These are phyloP conservation scores for Colletotrichum sojae DNA, from an alignment of 2,329 filamentous ascomycete genomes.

Conservation along the genomic window DNA sequence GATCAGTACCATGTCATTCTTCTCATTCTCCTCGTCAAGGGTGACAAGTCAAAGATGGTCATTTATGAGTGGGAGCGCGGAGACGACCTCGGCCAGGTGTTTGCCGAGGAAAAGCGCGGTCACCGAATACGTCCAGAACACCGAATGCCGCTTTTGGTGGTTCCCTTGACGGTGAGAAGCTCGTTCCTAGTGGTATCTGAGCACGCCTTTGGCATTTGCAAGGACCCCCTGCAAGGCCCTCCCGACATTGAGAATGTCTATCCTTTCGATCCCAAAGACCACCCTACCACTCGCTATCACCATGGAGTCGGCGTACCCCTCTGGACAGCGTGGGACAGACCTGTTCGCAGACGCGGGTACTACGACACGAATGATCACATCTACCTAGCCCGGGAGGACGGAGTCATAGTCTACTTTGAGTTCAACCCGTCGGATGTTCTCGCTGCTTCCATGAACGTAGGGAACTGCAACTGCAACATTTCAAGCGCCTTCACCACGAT, in stretches of 20 bases:
- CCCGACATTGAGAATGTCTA: constrained; percentile 62
- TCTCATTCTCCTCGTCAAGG: constrained; percentile 71
- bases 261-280: constrained; percentile 51
- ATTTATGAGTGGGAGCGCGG: constrained; percentile 74
- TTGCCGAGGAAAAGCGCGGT: constrained; percentile 63
- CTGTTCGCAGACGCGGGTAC: constrained; percentile 76
- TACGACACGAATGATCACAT: constrained; percentile 80
- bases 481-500: constrained; percentile 86
- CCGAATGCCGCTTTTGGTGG: constrained; percentile 76
- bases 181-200: constrained; percentile 80
- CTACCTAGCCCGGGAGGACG: constrained; percentile 91
- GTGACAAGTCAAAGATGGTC: constrained; percentile 65
- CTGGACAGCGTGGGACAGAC: constrained; percentile 90
- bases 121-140: constrained; percentile 65
- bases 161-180: constrained; percentile 79
- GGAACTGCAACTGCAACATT: constrained; percentile 80
- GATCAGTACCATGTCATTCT: constrained; percentile 83
- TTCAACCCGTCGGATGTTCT: constrained; percentile 72
- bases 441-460: constrained; percentile 70
- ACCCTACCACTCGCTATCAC: constrained; percentile 59
- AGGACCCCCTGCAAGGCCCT: constrained; percentile 66
- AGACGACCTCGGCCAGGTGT: constrained; percentile 61
- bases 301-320: constrained; percentile 67
- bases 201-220: constrained; percentile 69
- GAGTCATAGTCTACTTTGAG: constrained; percentile 80